These are phyloP conservation scores for Fusarium sp. DNA, from an alignment of 2,329 filamentous ascomycete species.

Conservation along the genomic window DNA sequence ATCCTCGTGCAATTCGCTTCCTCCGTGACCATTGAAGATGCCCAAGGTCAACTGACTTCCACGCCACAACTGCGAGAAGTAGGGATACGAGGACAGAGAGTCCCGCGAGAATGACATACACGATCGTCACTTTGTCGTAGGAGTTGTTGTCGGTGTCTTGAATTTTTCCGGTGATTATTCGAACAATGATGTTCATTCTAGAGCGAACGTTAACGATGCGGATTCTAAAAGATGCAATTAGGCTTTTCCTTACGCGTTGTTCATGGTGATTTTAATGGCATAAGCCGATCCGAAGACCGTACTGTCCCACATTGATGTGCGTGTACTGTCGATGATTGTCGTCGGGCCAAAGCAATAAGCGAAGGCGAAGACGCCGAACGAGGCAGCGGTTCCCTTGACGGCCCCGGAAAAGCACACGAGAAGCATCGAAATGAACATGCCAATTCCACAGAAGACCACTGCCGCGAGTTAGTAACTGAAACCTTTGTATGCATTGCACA, in stretches of 20 bases:
- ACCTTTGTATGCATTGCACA: rapidly evolving
- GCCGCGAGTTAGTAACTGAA: rapidly evolving
- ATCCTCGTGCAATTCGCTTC: not conserved
- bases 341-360: slow-evolving; percentile 69
- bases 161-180: slow-evolving; percentile 8
- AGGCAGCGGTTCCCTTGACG: slow-evolving; percentile 66
- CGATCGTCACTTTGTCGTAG: slow-evolving; percentile 4
- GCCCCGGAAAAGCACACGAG: slow-evolving; percentile 66
- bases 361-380: slow-evolving; percentile 72
- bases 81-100: not conserved
- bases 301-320: slow-evolving; percentile 71
- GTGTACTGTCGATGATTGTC: slow-evolving; percentile 72
- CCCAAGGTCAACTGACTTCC: slow-evolving; percentile 3
- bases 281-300: slow-evolving; percentile 72
- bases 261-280: slow-evolving; percentile 71
- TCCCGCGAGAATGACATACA: slow-evolving; percentile 4
- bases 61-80: not conserved
- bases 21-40: slow-evolving; percentile 9
- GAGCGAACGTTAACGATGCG: not conserved
- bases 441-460: slow-evolving; percentile 40
- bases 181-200: slow-evolving; percentile 7
- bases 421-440: slow-evolving; percentile 67
- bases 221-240: rapidly evolving
- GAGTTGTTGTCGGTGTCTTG: slow-evolving; percentile 9
- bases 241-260: slow-evolving; percentile 58